Evolutionary conservation across 2,329 filamentous ascomycete genomes (phyloP), one percentile per base, ranked within the genome.

Genomic region (Alternaria metachromatica): DNA sequence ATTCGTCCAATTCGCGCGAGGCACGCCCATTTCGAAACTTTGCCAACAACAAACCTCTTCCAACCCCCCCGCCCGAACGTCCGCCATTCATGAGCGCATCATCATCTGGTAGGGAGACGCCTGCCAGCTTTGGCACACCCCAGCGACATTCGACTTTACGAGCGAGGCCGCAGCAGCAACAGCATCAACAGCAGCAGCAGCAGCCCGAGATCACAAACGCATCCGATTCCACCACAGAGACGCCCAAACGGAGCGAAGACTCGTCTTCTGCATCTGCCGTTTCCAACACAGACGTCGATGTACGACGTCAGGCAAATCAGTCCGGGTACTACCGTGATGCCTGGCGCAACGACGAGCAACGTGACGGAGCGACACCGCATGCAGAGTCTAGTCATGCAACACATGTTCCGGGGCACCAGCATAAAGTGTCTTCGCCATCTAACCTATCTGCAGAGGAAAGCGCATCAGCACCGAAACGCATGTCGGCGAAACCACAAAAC

Each of bases 1-100:
- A 77, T 48, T 79, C 76, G 6, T 76, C 74, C 30, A 78, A 76
- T 53, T 73, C 77, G 23, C 72, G 76, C 53, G 77, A 80, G 53
- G 68, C 67, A 12, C 76, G 77, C 21, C 63, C 68, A 6, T 78
- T 78, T 26, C 65, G 77, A n/a, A 76, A 76, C 62, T 70, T 76
- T 58, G 64, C 75, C 28, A 72, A 76, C 33, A 78, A 78, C 64
- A 80, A 80, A 58, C 77, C 77, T 49, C 72, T 80, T 6, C 78
- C 78, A 23, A 77, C 68, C 20, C 70, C 76, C 11, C 76, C 76
- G 9, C 73, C 69, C 53, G 75, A 78, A 49, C 68, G 71, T 23
- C 69, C 73, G 6, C 69, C 75, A 2, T 75, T 76, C 25, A 65
- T 75, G 58, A 60, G 63, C 12, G 60, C 68, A n/a, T 66, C 70